Base-by-base conservation (phyloP, 768 basidiomycete species). In the Heimioporus sp. region DNA sequence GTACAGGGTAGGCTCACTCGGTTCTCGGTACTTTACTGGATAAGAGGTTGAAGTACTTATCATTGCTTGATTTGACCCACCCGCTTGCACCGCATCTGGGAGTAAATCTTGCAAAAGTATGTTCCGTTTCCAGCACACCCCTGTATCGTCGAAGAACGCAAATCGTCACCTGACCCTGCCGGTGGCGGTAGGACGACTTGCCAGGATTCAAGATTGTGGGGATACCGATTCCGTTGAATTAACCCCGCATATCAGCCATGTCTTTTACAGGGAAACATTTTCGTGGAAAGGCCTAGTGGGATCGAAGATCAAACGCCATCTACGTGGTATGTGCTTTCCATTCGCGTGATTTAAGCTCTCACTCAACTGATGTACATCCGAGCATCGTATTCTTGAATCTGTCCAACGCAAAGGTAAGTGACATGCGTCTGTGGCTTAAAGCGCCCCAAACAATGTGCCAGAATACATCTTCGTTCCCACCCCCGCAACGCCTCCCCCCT, bases 401-500 rank as follows among this genome's bases (percentile, higher is more conserved):
- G 19, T 35, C 54, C 53, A 28, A 28, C 35, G 35, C 35, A 28
- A 35, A 13, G 43, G 50, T 40, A 47, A 15, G 16, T 3, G 42
- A 40, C 48, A 46, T 47, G 16, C 34, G 11, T 21, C 36, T 43
- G 30, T 20, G 24, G 17, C 24, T 28, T 35, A 2, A 35, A 35
- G 6, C 4, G 35, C 24, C 36, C 21, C 20, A 3, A 39, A 20
- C 21, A 44, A 41, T 13, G 35, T 35, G 50, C 60, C n/a, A 51
- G 41, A 9, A 20, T 59, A 56, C 16, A 51, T 43, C 35, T 35
- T 16, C 35, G 15, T 72, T 61, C 50, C 65, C 58, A 53, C 39
- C 62, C 65, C 43, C 58, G 40, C 46, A 65, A 41, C 5, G 56
- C 61, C 38, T 60, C 57, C 31, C 59, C 58, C 59, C 37, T 57